Base-by-base conservation (phyloP, 2,329 filamentous ascomycete species). In the Colletotrichum phormii region DNA sequence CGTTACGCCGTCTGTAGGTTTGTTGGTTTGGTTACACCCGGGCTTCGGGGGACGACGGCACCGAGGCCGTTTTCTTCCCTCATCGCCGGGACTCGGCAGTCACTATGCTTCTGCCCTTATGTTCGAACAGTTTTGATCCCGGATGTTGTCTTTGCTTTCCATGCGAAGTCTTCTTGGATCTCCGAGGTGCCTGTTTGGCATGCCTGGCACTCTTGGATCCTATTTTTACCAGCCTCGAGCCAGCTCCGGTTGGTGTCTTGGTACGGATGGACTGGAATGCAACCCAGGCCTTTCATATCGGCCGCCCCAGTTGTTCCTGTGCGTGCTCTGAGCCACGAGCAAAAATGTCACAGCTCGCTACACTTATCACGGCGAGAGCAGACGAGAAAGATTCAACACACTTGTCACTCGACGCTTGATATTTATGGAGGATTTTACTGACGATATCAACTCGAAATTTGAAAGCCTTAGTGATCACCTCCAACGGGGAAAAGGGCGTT, bases 1-100 rank as follows among this genome's bases (percentile, higher is more conserved):
- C 59, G 70, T 64, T 49, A 70, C 59, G 70, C 70, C 54, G 70
- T 35, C 24, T 49, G 24, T 29, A 29, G 26, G 26, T 18, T 26
- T 31, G 31, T 33, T 31, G 31, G n/a, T 54, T 35, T 46, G 64
- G 59, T 64, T 15, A 29, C 57, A 31, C 31, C 15, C 57, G 59
- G 53, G 31, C 26, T 26, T 69, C 59, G 58, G 58, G 22, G 57
- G 57, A 33, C 58, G 51, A 63, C 64, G n/a, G 58, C 57, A 67
- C 68, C 22, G 54, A 64, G 61, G 15, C 29, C 61, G 42, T 37
- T 59, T 64, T 18, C 37, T 15, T 42, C 37, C 18, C 37, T 42
- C 37, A 42, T 42, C 37, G 37, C 18, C 15, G 37, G 37, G 15
- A 15, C 6, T 42, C 15, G 18, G 37, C 15, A 42, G 37, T 18